A percentile compares a stretch with the other conserved stretches of the same genome.
phyloP scores from a whole-genome alignment of 1,139 yeast genomes.

The Sugiyamaella xylanicola region DNA sequence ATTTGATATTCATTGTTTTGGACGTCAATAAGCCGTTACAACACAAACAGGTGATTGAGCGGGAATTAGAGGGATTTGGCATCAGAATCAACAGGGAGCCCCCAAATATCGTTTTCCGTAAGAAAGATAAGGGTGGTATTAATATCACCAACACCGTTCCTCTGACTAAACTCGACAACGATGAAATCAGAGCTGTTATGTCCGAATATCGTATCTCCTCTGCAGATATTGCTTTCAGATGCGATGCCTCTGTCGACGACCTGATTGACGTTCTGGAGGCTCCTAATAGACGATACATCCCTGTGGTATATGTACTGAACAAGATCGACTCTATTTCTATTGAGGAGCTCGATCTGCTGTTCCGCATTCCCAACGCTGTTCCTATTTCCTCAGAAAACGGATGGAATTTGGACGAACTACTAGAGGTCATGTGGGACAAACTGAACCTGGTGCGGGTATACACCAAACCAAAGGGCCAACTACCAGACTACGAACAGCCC shows the following conservation, averaged over 20 bases:
- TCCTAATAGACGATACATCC: conserved; percentile 86
- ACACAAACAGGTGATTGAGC: conserved; percentile 90
- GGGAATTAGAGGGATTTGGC: conserved; percentile 96
- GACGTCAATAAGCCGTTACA: conserved; percentile 96
- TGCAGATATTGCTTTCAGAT: conserved; percentile 95
- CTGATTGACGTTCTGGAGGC: conserved; percentile 92
- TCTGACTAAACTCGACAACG: conserved; percentile 84
- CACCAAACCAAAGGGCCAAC: conserved; percentile 92
- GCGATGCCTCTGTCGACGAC: conserved; percentile 97
- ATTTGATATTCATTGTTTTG: conserved; percentile 84
- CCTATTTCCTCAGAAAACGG: conserved; percentile 95
- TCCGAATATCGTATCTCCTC: conserved; percentile 91
- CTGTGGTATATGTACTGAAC: conserved; percentile 91
- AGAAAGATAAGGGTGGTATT: conserved; percentile 94
- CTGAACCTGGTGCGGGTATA: conserved; percentile 89
- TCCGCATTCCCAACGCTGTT: conserved; percentile 93
- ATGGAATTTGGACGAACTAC: conserved; percentile 93
- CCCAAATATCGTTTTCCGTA: conserved; percentile 87
- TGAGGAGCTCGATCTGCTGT: conserved; percentile 85
- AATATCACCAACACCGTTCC: conserved; percentile 93
- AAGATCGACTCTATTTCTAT: conserved; percentile 93
- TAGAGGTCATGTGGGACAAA: conserved; percentile 93
- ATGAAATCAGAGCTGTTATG: conserved; percentile 95
- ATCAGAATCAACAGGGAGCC: conserved; percentile 88
- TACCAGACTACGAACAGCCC: conserved; percentile 94